Percentiles rank a stretch among this genome's conserved stretches.
phyloP scores from a whole-genome alignment of 495 filamentous ascomycete genomes.

The Aspergillus ostianus region DNA sequence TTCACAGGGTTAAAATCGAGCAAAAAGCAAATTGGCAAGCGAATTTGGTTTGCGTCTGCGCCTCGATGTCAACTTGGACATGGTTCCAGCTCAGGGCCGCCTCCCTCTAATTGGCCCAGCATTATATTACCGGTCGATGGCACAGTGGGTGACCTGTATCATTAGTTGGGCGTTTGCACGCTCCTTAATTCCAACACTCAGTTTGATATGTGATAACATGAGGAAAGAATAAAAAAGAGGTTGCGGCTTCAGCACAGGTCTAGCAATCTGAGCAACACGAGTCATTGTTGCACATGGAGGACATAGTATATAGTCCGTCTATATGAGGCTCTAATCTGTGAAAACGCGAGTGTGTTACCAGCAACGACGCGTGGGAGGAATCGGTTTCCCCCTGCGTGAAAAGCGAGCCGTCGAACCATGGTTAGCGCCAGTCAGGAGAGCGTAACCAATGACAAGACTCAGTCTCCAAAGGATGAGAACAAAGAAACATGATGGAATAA shows the following conservation, averaged over 20 bases:
- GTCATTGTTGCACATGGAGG: no score
- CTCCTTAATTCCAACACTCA: neutral
- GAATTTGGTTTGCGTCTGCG: neutral
- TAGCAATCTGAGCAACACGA: neutral
- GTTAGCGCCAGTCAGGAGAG: neutral
- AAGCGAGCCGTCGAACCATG: neutral
- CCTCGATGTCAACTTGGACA: neutral
- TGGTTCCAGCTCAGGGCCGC: neutral
- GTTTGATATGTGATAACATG: neutral
- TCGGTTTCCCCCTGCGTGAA: neutral
- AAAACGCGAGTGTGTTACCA: neutral
- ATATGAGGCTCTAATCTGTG: neutral
- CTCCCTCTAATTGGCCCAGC: no score
- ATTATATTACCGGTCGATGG: neutral
- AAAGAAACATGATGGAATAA: neutral
- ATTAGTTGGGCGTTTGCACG: neutral
- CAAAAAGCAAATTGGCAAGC: neutral
- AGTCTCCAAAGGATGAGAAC: neutral
- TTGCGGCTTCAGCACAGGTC: neutral
- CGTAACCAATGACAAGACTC: neutral
- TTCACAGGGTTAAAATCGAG: neutral
- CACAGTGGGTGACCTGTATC: neutral
- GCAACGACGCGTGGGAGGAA: neutral
- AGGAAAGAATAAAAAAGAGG: neutral
- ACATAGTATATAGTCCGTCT: neutral